Percentiles rank a stretch among this genome's conserved stretches.
Evolutionary conservation across 495 filamentous ascomycete genomes (phyloP).

Genomic region (Cladorrhinum samala): DNA sequence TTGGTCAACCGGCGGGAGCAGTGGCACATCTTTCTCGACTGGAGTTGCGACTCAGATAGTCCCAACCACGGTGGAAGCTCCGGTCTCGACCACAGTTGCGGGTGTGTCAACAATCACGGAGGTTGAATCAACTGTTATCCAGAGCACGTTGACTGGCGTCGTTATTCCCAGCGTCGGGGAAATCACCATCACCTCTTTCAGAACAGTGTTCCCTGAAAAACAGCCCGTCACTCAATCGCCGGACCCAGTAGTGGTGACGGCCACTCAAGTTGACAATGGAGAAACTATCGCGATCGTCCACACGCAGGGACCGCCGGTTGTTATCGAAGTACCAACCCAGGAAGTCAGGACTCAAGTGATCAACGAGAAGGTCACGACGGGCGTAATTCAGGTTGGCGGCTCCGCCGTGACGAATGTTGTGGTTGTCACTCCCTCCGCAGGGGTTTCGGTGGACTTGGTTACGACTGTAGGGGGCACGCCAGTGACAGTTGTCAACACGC

Average conservation of each 20-base stretch:
- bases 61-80: constrained; percentile 2
- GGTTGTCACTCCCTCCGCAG: constrained; percentile 20
- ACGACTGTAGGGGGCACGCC: constrained; percentile 14
- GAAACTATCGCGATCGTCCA: constrained; percentile 9
- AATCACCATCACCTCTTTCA: constrained; percentile 24
- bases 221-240: constrained; percentile 1
- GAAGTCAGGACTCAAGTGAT: constrained; percentile 17
- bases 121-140: background rate
- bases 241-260: constrained; percentile 7
- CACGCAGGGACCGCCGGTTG: constrained; percentile 14
- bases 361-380: constrained; percentile 12
- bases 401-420: constrained; percentile 16
- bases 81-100: background rate
- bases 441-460: constrained; percentile 3
- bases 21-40: constrained; percentile 1
- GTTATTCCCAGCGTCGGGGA: constrained; percentile 19
- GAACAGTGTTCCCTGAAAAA: constrained; percentile 8
- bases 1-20: constrained; percentile 4
- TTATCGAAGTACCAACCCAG: constrained; percentile 8
- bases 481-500: constrained; percentile 15
- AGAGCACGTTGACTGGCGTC: constrained; percentile 15
- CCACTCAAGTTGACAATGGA: constrained; percentile 11
- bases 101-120: constrained; percentile 1
- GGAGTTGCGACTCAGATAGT: background rate
- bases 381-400: constrained; percentile 13